Evolutionary conservation across 176 grass and related monocot genomes (phyloP).

Genomic region (Hsuehochloa calcarea): DNA sequence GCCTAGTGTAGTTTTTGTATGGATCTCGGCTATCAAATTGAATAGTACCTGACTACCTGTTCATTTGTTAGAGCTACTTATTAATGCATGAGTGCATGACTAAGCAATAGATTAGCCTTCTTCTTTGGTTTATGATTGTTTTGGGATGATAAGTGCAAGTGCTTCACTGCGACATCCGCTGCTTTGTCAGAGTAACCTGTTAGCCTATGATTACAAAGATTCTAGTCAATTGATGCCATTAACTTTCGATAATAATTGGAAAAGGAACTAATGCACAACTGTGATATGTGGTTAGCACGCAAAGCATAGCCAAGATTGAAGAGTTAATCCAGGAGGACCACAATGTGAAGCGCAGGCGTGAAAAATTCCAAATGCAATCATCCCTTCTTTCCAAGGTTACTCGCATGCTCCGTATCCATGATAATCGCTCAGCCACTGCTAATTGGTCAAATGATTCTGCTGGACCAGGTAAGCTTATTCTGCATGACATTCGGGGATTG

Average conservation of each 20-base stretch:
- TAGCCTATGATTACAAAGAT: not conserved
- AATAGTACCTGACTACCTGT: not conserved
- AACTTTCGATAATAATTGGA: not conserved
- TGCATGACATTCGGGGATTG: not conserved
- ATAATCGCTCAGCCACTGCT: conserved; percentile 50
- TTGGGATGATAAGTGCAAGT: not conserved
- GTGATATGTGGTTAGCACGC: conserved; percentile 44
- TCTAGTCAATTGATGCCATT: not conserved
- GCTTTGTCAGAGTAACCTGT: not conserved
- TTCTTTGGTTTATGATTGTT: not conserved
- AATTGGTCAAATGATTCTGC: conserved; percentile 43
- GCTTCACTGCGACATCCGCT: not conserved
- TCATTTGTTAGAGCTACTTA: not conserved
- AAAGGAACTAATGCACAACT: not conserved
- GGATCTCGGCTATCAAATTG: not conserved
- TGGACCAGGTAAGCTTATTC: conserved; percentile 38
- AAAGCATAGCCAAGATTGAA: conserved; percentile 65
- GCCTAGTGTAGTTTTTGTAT: not conserved
- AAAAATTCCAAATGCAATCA: conserved; percentile 64
- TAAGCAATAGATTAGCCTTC: not conserved
- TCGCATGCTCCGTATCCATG: conserved; percentile 68
- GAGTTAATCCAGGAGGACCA: conserved; percentile 85
- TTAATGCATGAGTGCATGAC: not conserved
- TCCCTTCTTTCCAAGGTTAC: conserved; percentile 86
- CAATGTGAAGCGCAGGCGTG: conserved; percentile 65